A percentile compares a stretch with the other conserved stretches of the same genome.
phyloP scores from a whole-genome alignment of 1,139 yeast genomes.

The Diutina ranongensis region DNA sequence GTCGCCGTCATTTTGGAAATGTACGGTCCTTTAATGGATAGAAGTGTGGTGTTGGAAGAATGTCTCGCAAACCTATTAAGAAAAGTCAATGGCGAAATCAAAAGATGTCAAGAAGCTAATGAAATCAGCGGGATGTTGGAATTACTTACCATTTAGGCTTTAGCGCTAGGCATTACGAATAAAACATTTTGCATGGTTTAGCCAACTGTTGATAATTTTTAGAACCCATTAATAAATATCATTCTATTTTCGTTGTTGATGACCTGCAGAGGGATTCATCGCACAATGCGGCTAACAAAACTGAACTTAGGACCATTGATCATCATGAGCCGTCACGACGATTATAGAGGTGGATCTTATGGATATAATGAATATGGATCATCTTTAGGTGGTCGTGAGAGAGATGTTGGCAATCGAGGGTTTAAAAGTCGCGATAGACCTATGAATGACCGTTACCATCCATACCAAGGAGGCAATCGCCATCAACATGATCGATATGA shows the following conservation, averaged over 20 bases:
- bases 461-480: not conserved
- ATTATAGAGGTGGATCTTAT: not conserved
- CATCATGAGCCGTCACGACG: not conserved
- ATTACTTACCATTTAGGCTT: conserved; percentile 8
- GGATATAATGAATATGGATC: not conserved
- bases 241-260: no score
- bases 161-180: no score
- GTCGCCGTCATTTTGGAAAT: conserved; percentile 70
- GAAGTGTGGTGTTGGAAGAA: conserved; percentile 72
- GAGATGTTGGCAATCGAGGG: not conserved
- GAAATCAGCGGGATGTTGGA: conserved; percentile 91
- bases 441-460: not conserved
- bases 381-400: not conserved
- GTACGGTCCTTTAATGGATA: conserved; percentile 62
- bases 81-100: conserved; percentile 57
- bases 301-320: not conserved
- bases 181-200: no score
- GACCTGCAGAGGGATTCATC: no score
- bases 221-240: not conserved
- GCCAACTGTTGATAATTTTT: no score
- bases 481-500: not conserved
- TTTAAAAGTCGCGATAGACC: not conserved
- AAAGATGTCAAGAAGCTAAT: conserved; percentile 77
- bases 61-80: conserved; percentile 47
- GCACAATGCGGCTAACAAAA: not conserved